Conservation (phyloP, 164 flowering plant genomes). For the Chimonanthus salicifolius region DNA sequence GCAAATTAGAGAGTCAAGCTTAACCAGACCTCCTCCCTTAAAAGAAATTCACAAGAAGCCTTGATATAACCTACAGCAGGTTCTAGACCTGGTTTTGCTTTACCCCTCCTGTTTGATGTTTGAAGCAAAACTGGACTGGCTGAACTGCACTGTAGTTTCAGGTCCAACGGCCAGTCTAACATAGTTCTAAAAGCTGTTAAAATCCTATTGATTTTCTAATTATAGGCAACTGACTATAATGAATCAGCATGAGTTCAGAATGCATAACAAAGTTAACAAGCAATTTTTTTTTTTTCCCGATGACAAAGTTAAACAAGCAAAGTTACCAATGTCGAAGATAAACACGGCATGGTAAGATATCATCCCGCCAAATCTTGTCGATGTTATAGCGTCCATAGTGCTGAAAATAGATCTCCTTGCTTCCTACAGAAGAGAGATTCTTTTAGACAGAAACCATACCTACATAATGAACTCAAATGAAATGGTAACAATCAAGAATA, state of each 20-base stretch:
- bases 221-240: background rate
- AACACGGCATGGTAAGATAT: slow-evolving; percentile 85
- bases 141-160: background rate
- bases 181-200: background rate
- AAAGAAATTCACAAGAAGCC: too few species aligned
- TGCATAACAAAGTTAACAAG: background rate
- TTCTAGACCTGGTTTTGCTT: too few species aligned
- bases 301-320: too few species aligned
- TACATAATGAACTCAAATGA: background rate
- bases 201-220: background rate
- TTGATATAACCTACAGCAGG: too few species aligned
- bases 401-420: slow-evolving; percentile 60
- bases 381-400: slow-evolving; percentile 67
- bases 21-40: too few species aligned
- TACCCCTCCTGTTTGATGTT: too few species aligned
- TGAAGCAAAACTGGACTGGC: background rate
- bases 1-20: too few species aligned
- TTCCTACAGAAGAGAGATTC: slow-evolving; percentile 40
- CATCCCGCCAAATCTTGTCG: slow-evolving; percentile 80
- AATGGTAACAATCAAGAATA: background rate
- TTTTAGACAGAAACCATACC: background rate
- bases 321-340: slow-evolving; percentile 90
- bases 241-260: background rate
- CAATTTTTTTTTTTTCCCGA: too few species aligned
- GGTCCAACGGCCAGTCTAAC: background rate